These are phyloP conservation scores for Mallotus japonicus DNA, from an alignment of 441 rosid genomes.

Conservation along the genomic window DNA sequence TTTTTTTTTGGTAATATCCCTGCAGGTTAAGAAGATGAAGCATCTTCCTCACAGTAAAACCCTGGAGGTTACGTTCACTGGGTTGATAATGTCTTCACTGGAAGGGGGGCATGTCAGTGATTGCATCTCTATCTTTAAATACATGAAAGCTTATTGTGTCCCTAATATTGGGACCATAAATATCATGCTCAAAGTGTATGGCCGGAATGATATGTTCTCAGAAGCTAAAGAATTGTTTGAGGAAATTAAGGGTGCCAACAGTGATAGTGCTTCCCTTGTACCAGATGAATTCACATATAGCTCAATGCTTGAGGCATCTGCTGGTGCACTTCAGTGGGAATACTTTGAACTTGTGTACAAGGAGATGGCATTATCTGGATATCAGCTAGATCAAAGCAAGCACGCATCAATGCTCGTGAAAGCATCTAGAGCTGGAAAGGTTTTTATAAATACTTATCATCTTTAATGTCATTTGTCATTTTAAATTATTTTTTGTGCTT, in stretches of 20 bases:
- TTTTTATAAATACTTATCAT: constrained; percentile 9
- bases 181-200: constrained; percentile 75
- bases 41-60: constrained; percentile 59
- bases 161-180: constrained; percentile 90
- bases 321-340: constrained; percentile 83
- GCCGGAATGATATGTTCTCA: constrained; percentile 74
- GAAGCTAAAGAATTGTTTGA: constrained; percentile 81
- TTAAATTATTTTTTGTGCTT: not conserved
- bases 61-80: constrained; percentile 75
- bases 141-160: constrained; percentile 61
- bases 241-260: constrained; percentile 37
- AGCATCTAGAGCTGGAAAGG: constrained; percentile 91
- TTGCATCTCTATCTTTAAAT: constrained; percentile 63
- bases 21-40: constrained; percentile 71
- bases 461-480: not conserved
- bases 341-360: constrained; percentile 82
- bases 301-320: constrained; percentile 83
- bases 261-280: constrained; percentile 24
- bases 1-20: not conserved
- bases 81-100: constrained; percentile 68
- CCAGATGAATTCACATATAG: constrained; percentile 74
- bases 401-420: constrained; percentile 53
- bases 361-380: constrained; percentile 66
- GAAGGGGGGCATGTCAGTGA: constrained; percentile 75
- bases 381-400: constrained; percentile 66